Conservation (phyloP, 345 rosid genomes). For the Alliaria petiolata region DNA sequence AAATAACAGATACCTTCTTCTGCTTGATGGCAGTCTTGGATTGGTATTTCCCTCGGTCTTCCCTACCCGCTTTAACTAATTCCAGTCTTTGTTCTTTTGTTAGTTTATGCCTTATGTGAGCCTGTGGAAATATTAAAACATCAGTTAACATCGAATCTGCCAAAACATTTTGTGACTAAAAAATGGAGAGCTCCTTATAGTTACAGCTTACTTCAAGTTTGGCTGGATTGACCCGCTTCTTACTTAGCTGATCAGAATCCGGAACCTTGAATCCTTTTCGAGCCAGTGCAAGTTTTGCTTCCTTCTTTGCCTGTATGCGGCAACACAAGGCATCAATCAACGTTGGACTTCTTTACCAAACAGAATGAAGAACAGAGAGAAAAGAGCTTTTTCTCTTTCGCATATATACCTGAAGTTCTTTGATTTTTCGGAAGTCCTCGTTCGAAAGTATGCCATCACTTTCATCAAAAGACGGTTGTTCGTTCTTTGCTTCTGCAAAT, state of each 20-base stretch:
- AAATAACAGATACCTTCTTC: slow-evolving; percentile 54
- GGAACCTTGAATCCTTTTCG: slow-evolving; percentile 82
- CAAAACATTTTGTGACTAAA: neutral
- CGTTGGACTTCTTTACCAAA: neutral
- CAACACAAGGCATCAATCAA: slow-evolving; percentile 10
- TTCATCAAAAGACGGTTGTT: slow-evolving; percentile 31
- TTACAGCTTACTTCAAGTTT: slow-evolving; percentile 71
- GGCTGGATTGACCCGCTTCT: slow-evolving; percentile 82
- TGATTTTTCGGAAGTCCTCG: slow-evolving; percentile 84
- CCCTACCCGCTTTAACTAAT: slow-evolving; percentile 81
- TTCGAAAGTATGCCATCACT: slow-evolving; percentile 84
- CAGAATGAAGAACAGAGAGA: neutral
- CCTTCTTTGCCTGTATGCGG: slow-evolving; percentile 61
- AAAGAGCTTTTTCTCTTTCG: neutral
- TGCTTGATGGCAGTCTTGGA: slow-evolving; percentile 73
- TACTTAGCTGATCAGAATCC: slow-evolving; percentile 64
- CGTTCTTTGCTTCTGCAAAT: slow-evolving; percentile 56
- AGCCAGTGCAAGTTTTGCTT: slow-evolving; percentile 57
- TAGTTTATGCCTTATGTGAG: slow-evolving; percentile 69
- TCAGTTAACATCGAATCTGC: neutral
- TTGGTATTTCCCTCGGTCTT: slow-evolving; percentile 68
- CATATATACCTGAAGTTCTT: slow-evolving; percentile 64
- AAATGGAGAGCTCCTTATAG: neutral
- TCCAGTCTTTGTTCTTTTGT: slow-evolving; percentile 83
- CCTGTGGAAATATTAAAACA: slow-evolving; percentile 35